Conservation (phyloP, 2,329 filamentous ascomycete species). For the Botrytis sinoallii region DNA sequence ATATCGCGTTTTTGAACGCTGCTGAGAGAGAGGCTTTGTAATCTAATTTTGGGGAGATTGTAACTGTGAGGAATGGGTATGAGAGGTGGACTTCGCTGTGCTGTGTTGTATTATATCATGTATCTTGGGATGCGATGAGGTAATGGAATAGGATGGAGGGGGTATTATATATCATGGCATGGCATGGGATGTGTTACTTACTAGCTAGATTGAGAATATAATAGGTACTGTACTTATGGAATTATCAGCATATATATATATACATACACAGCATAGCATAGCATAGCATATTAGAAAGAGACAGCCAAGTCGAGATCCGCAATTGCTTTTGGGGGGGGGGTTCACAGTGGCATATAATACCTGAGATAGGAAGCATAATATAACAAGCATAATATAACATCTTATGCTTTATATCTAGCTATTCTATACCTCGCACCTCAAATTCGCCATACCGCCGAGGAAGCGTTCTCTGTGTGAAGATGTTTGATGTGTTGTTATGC, state of each 20-base stretch:
- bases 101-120: not conserved
- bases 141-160: not conserved
- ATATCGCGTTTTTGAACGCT: conserved; percentile 93
- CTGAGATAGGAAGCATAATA: not conserved
- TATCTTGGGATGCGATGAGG: not conserved
- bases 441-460: too few species aligned
- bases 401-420: too few species aligned
- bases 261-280: not conserved
- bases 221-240: not conserved
- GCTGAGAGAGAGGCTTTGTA: conserved; percentile 47
- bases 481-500: too few species aligned
- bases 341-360: not conserved
- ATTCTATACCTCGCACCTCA: too few species aligned
- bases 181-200: not conserved
- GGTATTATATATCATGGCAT: not conserved
- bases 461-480: too few species aligned
- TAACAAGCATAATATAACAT: too few species aligned
- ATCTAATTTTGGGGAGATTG: not conserved
- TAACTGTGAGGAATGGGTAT: not conserved
- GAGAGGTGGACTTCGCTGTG: not conserved
- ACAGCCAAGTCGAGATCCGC: not conserved
- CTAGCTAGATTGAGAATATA: not conserved
- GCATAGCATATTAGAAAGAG: not conserved
- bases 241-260: not conserved
- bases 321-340: not conserved